Evolutionary conservation across 345 rosid genomes (phyloP), one percentile per base, ranked within the genome.

Genomic region (Gossypium ekmanianum): DNA sequence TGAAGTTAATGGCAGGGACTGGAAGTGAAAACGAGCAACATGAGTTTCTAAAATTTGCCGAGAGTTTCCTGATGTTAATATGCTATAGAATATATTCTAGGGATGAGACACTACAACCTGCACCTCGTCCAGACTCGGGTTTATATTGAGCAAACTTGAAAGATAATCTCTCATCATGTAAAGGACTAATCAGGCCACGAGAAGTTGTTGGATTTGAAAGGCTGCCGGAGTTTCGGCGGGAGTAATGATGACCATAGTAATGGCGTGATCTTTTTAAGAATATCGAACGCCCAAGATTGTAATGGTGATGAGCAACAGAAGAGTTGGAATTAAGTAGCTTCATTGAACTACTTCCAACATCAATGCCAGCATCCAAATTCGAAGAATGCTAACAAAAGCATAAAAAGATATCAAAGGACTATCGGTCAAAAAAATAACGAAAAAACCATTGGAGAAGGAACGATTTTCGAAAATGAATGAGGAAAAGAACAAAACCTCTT

Each of bases 241-340:
- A 81, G 80, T 84, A 85, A 9, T 88, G 94, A 67, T 85, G 90
- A 22, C 90, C 85, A 69, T 82, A 83, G 79, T 82, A 71, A 76
- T 90, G 86, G 20, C 88, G 89, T 11, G 90, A 81, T 56, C 92
- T 86, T 72, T 90, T 90, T 73, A 88, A 79, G 80, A 85, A 81
- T 27, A 89, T 54, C 55, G 91, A 78, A 29, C 84, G 86, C 26
- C 88, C 79, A 59, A 81, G 84, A 78, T 79, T 82, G 50, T 62
- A 81, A 67, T 62, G 76, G 76, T 86, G 83, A 84, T 58, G 63
- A 58, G 63, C 34, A 58, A 58, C 63, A 58, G 63, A 58, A 22
- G 63, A 58, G 63, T 24, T 58, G 17, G 65, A 70, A 72, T 77
- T 80, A 57, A 83, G 73, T 58, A 77, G 75, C 85, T 84, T 86